phyloP scores from a whole-genome alignment of 192 early-diverging fungal genomes.

The Phlyctochytrium planicorne region DNA sequence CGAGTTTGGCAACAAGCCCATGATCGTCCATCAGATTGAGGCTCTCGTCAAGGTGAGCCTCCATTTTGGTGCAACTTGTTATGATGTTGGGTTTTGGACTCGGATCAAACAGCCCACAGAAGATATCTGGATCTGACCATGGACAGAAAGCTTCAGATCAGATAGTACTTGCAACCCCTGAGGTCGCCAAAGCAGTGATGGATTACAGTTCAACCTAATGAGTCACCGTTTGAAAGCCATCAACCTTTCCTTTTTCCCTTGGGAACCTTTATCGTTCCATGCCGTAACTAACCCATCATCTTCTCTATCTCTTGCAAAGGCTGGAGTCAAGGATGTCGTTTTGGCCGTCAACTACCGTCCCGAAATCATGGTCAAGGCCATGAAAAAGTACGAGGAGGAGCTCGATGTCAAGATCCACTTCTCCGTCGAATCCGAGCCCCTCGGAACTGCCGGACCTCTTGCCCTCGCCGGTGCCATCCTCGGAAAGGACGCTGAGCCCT shows the following conservation, averaged over 20 bases:
- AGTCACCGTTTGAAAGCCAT: too few relatives aligned
- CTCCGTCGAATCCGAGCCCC: conserved; percentile 55
- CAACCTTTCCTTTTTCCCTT: background rate
- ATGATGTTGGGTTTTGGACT: too few relatives aligned
- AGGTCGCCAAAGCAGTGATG: too few relatives aligned
- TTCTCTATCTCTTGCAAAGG: conserved; percentile 53
- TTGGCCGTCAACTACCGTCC: conserved; percentile 99
- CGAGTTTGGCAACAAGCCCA: conserved; percentile 97
- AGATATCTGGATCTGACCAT: too few relatives aligned
- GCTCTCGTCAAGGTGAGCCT: conserved; percentile 89
- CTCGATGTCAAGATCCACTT: conserved; percentile 54
- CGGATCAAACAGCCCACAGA: too few relatives aligned
- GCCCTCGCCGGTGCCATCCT: conserved; percentile 50
- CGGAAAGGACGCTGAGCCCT: conserved; percentile 76
- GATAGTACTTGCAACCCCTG: too few relatives aligned
- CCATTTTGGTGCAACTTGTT: too few relatives aligned
- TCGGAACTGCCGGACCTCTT: conserved; percentile 59
- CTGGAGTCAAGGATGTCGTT: conserved; percentile 95
- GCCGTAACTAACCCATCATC: background rate
- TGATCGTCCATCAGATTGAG: conserved; percentile 99
- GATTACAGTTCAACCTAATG: too few relatives aligned
- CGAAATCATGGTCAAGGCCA: conserved; percentile 91
- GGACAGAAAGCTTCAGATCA: too few relatives aligned
- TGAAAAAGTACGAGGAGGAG: conserved; percentile 91
- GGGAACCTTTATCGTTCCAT: background rate